phyloP scores from a whole-genome alignment of 495 filamentous ascomycete genomes.

The Sabuloglossum arenarium region DNA sequence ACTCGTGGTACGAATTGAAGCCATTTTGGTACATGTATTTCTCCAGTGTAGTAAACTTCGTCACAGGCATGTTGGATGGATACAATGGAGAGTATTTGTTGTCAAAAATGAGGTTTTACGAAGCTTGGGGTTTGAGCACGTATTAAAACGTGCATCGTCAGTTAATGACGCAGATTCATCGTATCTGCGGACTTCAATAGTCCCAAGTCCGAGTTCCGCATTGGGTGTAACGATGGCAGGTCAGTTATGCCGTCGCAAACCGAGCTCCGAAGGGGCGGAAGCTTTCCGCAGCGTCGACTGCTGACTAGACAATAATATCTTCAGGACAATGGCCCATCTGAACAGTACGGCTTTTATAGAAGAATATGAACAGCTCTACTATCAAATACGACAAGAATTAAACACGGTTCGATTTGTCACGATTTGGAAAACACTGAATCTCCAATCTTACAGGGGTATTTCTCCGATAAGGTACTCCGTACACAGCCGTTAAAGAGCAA shows the following conservation, averaged over 20 bases:
- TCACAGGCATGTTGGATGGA: slow-evolving; percentile 28
- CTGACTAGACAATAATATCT: too few species aligned
- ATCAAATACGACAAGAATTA: too few species aligned
- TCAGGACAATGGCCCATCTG: too few species aligned
- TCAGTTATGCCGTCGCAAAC: slow-evolving; percentile 1
- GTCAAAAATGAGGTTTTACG: background rate
- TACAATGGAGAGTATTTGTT: background rate
- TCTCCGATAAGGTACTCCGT: too few species aligned
- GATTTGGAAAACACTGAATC: too few species aligned
- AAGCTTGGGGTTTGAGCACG: background rate
- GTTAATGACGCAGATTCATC: background rate
- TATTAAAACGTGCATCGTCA: background rate
- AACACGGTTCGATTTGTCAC: too few species aligned
- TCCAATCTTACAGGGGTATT: too few species aligned
- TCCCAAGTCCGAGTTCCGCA: too few species aligned
- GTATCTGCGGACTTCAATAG: background rate
- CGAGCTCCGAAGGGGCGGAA: background rate
- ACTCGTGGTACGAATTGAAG: slow-evolving; percentile 40
- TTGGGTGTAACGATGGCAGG: too few species aligned
- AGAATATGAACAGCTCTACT: too few species aligned
- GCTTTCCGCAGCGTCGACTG: background rate
- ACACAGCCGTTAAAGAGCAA: too few species aligned
- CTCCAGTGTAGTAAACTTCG: slow-evolving; percentile 30
- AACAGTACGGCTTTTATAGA: too few species aligned
- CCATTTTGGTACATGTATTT: slow-evolving; percentile 37